Percentiles rank a stretch among this genome's conserved stretches.
These are phyloP conservation scores for Crucihimalaya himalaica DNA, from an alignment of 345 rosid species.

Conservation along the genomic window DNA sequence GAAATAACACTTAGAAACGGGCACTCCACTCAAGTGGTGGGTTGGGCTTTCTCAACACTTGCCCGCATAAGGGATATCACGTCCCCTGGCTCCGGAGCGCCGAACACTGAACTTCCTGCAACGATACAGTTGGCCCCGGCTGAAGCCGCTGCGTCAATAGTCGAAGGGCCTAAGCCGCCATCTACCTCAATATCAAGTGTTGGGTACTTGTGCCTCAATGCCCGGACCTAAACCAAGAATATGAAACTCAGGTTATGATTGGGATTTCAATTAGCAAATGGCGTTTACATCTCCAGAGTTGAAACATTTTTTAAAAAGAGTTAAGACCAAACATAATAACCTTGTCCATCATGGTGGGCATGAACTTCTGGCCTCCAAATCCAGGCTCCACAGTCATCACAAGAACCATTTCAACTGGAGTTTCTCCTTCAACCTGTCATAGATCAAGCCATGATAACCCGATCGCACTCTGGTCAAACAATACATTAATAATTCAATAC, in stretches of 20 bases:
- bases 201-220: conserved; percentile 67
- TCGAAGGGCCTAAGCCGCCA: conserved; percentile 91
- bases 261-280: background rate
- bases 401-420: conserved; percentile 92
- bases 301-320: background rate
- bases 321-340: conserved; percentile 32
- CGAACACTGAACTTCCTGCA: conserved; percentile 67
- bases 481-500: conserved; percentile 38
- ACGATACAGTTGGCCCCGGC: conserved; percentile 53
- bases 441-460: background rate
- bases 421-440: conserved; percentile 65
- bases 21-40: background rate
- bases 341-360: conserved; percentile 87
- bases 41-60: background rate
- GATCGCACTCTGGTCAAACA: background rate
- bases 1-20: background rate
- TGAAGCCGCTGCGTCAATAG: conserved; percentile 73
- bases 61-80: conserved; percentile 64
- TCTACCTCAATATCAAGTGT: conserved; percentile 80
- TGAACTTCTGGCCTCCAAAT: conserved; percentile 93
- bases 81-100: conserved; percentile 76
- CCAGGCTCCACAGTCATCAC: conserved; percentile 96
- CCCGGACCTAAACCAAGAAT: conserved; percentile 48
- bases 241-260: conserved; percentile 5
- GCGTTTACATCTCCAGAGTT: background rate